Evolutionary conservation across 2,329 filamentous ascomycete species (phyloP), one percentile per base, ranked within the genome.

Genomic region (Hypoxylon sp.): DNA sequence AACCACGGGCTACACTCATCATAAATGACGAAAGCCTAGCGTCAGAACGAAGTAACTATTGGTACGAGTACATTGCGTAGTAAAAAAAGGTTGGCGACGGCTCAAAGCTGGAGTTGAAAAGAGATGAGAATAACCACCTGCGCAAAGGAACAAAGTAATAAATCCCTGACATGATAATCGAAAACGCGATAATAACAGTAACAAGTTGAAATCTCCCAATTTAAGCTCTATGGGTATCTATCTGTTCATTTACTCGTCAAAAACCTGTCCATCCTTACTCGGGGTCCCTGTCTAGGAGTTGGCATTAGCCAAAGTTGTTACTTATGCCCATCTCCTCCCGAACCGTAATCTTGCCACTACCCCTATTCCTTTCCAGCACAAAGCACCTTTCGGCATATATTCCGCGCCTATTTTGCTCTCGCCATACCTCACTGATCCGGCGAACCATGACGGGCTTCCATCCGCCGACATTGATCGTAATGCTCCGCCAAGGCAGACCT

Each of bases 381-480:
- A 86, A 85, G 66, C 83, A 84, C 37, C 83, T 74, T 74, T 86
- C 84, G 0, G 84, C 83, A 67, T 79, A 85, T 1, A 84, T 73
- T 1, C 84, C 84, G 39, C 77, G 73, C 46, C 77, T 74, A 42
- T 85, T 83, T 46, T 77, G 77, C 47, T 74, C 70, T 65, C 78
- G 78, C 84, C 84, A 85, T 9, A 76, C 75, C 46, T 76, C 75
- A 53, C 81, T 77, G 48, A 83, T 72, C 19, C 84, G 77, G 17
- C 84, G 78, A 6, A 84, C 78, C 81, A 84, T 82, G 46, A 81
- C 77, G 10, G 77, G 80, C 48, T 79, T 79, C 84, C 84, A 85
- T 6, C 83, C 84, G 4, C 84, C 84, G 1, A 85, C 80, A 33
- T 84, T 85, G 63, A 86, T 76, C n/a, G 79, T 81, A 57, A 85